Percentiles rank a stretch among this genome's conserved stretches.
Conservation (phyloP, 257 asterid species). For the Solanum arcanum region DNA sequence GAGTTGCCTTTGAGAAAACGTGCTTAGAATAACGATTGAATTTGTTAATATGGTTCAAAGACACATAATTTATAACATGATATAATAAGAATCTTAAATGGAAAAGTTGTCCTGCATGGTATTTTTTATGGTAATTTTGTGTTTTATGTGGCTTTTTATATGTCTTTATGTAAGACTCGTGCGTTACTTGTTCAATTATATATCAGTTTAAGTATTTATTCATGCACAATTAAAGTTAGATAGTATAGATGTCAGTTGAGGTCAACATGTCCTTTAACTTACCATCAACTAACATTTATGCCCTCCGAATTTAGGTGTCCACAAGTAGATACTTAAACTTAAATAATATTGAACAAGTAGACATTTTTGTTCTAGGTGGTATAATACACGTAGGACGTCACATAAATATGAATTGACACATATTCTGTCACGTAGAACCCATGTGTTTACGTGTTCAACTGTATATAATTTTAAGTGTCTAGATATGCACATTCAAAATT, state of each 20-base stretch:
- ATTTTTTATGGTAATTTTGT: background rate
- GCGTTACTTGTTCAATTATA: background rate
- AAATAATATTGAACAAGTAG: background rate
- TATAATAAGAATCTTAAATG: background rate
- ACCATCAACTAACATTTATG: background rate
- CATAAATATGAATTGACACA: background rate
- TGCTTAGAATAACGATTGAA: background rate
- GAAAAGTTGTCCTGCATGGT: background rate
- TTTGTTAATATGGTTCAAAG: background rate
- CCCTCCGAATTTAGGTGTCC: background rate
- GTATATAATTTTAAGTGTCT: background rate
- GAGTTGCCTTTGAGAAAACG: background rate
- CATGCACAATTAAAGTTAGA: no score
- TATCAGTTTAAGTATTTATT: no score
- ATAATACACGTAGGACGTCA: background rate
- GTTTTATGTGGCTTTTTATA: rapidly evolving
- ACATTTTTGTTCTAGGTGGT: rapidly evolving
- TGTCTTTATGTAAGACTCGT: no score
- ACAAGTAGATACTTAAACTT: background rate
- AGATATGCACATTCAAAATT: rapidly evolving
- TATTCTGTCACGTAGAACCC: no score
- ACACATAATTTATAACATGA: background rate
- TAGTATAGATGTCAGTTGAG: background rate
- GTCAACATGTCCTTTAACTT: background rate
- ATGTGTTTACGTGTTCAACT: background rate